Base-by-base conservation (phyloP, 768 basidiomycete species). In the Ramaria sp. region DNA sequence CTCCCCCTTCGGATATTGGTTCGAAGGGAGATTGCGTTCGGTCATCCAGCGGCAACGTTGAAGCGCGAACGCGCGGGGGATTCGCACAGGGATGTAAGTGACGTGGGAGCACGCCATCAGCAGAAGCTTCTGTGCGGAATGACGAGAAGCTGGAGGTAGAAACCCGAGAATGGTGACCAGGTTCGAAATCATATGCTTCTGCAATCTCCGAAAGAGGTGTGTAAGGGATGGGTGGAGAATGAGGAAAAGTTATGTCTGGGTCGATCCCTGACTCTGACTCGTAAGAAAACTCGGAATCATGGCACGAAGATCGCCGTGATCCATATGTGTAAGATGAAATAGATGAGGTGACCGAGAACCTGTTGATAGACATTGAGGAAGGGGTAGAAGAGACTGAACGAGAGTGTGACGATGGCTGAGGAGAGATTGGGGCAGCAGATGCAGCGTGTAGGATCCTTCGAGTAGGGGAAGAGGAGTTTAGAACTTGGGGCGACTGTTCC, bases 81-180 rank as follows among this genome's bases (percentile, higher is more conserved):
- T 36, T 24, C 28, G 12, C 22, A 28, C 10, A 18, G n/a, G 34
- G 43, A n/a, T 42, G 42, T 32, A 50, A 22, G 55, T 58, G 57
- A 41, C 69, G 71, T 8, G 77, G 75, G 53, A 82, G 69, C 47
- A 83, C 67, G 10, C 77, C 82, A 27, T 84, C 79, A 1, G 75
- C 74, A 3, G 82, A 82, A 38, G 70, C 67, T 32, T 75, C 75
- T 0, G 81, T 79, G 69, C 78, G 70, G 56, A 81, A 65, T 0
- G 82, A 81, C 25, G 75, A 73, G 48, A 83, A 65, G 59, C 79
- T 83, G 44, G 71, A 73, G 49, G 75, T 67, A 4, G 81, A 82
- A 27, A 67, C 67, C 36, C 71, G 65, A 22, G 64, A 61, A 15
- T 37, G 24, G 42, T 32, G 16, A 20, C 15, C 12, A 27, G 56